phyloP scores from a whole-genome alignment of 1,284 basidiomycete species.

The Irpex sp. region DNA sequence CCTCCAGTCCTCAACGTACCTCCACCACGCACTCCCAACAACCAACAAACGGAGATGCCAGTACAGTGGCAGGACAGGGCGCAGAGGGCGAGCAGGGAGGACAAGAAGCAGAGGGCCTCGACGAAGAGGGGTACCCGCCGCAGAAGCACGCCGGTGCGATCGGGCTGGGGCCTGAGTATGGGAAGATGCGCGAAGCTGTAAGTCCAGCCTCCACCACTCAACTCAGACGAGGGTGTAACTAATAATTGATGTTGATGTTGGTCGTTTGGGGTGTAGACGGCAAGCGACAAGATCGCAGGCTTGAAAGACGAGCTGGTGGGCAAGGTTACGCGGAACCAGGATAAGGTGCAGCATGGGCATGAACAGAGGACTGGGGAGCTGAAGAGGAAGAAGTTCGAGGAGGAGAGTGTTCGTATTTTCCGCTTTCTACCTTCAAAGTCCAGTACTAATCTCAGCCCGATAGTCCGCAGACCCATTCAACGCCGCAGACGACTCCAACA shows the following conservation, averaged over 20 bases:
- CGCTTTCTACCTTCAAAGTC: not conserved
- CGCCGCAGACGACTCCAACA: not conserved
- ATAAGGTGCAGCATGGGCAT: conserved; percentile 42
- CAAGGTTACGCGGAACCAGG: conserved; percentile 44
- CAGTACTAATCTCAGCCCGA: not conserved
- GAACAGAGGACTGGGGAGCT: conserved; percentile 46
- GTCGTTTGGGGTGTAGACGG: conserved; percentile 27
- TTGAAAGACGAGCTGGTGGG: conserved; percentile 51
- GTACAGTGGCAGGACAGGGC: too few relatives aligned
- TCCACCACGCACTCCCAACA: too few relatives aligned
- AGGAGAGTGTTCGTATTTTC: conserved; percentile 22
- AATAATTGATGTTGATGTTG: not conserved
- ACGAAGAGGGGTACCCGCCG: conserved; percentile 26
- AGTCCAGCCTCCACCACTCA: conserved; percentile 8
- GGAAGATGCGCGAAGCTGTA: conserved; percentile 26
- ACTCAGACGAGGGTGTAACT: not conserved
- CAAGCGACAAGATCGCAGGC: conserved; percentile 45
- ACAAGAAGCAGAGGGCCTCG: not conserved
- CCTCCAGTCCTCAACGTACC: too few relatives aligned
- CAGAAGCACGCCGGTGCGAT: conserved; percentile 39
- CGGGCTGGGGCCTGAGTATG: conserved; percentile 38
- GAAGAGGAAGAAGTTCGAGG: conserved; percentile 39
- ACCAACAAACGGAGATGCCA: too few relatives aligned
- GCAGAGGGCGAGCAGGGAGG: too few relatives aligned
- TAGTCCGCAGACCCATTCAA: conserved; percentile 9